A percentile compares a stretch with the other conserved stretches of the same genome.
phyloP scores from a whole-genome alignment of 2,329 filamentous ascomycete genomes.

The Huntiella savannae region DNA sequence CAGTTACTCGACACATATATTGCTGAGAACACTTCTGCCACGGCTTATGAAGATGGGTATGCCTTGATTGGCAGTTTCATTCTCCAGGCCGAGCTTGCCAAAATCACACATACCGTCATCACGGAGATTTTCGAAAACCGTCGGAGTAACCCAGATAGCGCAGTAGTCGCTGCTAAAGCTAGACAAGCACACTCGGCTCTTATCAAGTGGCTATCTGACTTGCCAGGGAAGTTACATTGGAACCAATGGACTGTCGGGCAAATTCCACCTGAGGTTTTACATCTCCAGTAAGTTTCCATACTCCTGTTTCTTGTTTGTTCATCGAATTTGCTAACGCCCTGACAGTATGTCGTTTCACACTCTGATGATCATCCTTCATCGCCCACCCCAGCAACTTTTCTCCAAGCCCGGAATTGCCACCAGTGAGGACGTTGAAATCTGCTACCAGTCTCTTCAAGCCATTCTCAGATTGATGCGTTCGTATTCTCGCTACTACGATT shows the following conservation, averaged over 20 bases:
- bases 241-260: conserved; percentile 30
- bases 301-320: background rate
- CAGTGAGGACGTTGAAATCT: conserved; percentile 29
- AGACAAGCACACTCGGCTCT: conserved; percentile 28
- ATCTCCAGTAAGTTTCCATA: conserved; percentile 20
- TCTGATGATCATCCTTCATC: conserved; percentile 31
- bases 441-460: conserved; percentile 28
- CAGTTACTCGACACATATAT: conserved; percentile 29
- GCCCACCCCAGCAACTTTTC: conserved; percentile 26
- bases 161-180: conserved; percentile 23
- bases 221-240: conserved; percentile 30
- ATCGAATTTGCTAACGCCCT: background rate
- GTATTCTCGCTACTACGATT: conserved; percentile 26
- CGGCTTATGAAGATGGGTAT: conserved; percentile 27
- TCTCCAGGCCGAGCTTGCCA: conserved; percentile 28
- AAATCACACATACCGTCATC: conserved; percentile 30
- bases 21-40: conserved; percentile 23
- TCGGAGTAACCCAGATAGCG: conserved; percentile 21
- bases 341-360: conserved; percentile 27
- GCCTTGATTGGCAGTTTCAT: conserved; percentile 26
- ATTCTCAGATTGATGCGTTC: conserved; percentile 26
- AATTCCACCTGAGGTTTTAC: conserved; percentile 26
- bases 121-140: conserved; percentile 31
- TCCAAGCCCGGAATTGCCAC: conserved; percentile 21
- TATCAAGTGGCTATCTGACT: conserved; percentile 26